A percentile compares a stretch with the other conserved stretches of the same genome.
These are phyloP conservation scores for Phaeophleospora eucalypticola DNA, from an alignment of 2,329 filamentous ascomycete genomes.

Conservation along the genomic window DNA sequence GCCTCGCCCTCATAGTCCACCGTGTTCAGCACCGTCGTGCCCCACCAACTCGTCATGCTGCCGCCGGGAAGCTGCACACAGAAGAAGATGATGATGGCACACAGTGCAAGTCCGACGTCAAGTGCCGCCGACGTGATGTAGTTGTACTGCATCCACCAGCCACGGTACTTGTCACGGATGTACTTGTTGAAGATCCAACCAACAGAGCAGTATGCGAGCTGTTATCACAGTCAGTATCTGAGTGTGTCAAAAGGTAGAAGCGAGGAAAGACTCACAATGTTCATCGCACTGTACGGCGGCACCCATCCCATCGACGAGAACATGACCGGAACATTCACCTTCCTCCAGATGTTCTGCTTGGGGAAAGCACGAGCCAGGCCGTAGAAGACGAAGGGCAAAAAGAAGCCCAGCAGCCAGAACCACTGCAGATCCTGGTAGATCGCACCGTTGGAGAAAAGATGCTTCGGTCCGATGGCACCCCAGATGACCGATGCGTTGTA, in stretches of 20 bases:
- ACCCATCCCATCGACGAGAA: slow-evolving; percentile 83
- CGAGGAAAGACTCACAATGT: slow-evolving; percentile 39
- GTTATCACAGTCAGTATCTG: slow-evolving; percentile 47
- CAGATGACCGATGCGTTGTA: slow-evolving; percentile 25
- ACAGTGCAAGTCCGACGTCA: slow-evolving; percentile 77
- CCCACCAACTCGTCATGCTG: slow-evolving; percentile 70
- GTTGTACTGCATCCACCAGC: slow-evolving; percentile 89
- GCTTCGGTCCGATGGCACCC: slow-evolving; percentile 24
- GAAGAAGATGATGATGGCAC: slow-evolving; percentile 83
- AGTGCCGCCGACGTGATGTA: slow-evolving; percentile 83
- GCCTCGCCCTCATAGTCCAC: neutral
- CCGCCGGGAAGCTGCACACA: slow-evolving; percentile 76
- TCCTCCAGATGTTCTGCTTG: slow-evolving; percentile 8
- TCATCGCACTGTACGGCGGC: slow-evolving; percentile 74
- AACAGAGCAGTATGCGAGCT: slow-evolving; percentile 78
- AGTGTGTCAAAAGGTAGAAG: neutral
- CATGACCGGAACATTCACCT: slow-evolving; percentile 56
- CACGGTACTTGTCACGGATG: slow-evolving; percentile 62
- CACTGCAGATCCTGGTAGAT: slow-evolving; percentile 74
- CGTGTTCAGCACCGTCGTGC: slow-evolving; percentile 8
- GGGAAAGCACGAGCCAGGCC: slow-evolving; percentile 45
- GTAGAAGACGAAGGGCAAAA: slow-evolving; percentile 72
- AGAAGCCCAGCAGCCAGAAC: slow-evolving; percentile 73
- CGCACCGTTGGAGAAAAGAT: slow-evolving; percentile 56
- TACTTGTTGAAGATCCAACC: slow-evolving; percentile 81